Percentiles rank a stretch among this genome's conserved stretches.
These are phyloP conservation scores for Coemansia sp. DNA, from an alignment of 192 early-diverging fungal genomes.

Conservation along the genomic window DNA sequence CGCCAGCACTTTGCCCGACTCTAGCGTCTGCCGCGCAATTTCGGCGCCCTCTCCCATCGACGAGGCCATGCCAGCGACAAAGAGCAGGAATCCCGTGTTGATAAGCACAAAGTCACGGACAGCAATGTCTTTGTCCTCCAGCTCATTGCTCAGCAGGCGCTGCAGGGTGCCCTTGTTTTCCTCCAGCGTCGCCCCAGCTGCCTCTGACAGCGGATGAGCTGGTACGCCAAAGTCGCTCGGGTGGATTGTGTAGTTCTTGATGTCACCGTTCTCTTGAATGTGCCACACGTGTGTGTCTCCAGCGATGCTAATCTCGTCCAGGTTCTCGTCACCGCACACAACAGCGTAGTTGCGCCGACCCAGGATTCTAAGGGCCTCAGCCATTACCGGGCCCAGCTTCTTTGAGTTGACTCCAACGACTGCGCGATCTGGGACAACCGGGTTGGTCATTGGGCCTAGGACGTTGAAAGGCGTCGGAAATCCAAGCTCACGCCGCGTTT, in stretches of 20 bases:
- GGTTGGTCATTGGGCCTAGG: constrained; percentile 87
- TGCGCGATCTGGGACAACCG: constrained; percentile 70
- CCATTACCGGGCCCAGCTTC: constrained; percentile 72
- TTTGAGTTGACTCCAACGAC: constrained; percentile 87
- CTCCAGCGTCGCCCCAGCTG: constrained; percentile 66
- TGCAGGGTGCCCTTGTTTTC: constrained; percentile 70
- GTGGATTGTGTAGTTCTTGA: constrained; percentile 61
- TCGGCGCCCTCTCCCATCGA: constrained; percentile 70
- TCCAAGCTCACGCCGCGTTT: constrained; percentile 77
- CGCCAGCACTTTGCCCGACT: constrained; percentile 62
- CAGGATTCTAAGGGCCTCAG: constrained; percentile 70
- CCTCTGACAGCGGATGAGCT: constrained; percentile 63
- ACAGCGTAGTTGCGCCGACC: constrained; percentile 80
- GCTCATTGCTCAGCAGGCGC: constrained; percentile 61
- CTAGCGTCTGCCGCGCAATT: constrained; percentile 71
- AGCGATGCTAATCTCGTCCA: constrained; percentile 89
- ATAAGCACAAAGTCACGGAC: constrained; percentile 87
- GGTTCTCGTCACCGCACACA: constrained; percentile 80
- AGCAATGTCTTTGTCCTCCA: constrained; percentile 57
- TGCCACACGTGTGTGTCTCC: constrained; percentile 88
- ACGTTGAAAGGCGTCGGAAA: constrained; percentile 91
- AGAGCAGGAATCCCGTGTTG: constrained; percentile 79
- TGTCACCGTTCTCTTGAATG: constrained; percentile 58
- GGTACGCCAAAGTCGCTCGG: constrained; percentile 81
- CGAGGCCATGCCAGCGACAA: constrained; percentile 68